Percentiles rank a stretch among this genome's conserved stretches.
Evolutionary conservation across 192 early-diverging fungal species (phyloP).

Genomic region (Podila horticola): DNA sequence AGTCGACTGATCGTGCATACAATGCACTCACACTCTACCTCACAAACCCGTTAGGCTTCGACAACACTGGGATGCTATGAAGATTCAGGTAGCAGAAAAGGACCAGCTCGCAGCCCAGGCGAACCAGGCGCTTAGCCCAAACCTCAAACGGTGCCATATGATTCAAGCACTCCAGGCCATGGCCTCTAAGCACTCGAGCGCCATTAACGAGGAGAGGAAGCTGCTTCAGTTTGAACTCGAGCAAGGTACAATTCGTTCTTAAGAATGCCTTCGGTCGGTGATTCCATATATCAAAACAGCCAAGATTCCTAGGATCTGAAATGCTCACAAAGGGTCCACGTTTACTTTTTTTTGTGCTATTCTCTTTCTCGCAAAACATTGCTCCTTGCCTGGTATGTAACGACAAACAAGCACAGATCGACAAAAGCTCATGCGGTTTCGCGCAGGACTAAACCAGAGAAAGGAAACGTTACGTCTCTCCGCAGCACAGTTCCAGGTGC

Average conservation of each 20-base stretch:
- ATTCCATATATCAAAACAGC: too few species aligned
- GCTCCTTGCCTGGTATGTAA: not conserved
- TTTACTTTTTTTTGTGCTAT: too few species aligned
- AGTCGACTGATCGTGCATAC: not conserved
- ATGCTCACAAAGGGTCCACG: too few species aligned
- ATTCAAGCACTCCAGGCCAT: slow-evolving; percentile 39
- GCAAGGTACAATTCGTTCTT: slow-evolving; percentile 24
- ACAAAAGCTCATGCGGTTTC: slow-evolving; percentile 18
- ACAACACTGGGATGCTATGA: slow-evolving; percentile 36
- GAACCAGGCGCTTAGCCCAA: slow-evolving; percentile 45
- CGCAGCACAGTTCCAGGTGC: slow-evolving; percentile 31
- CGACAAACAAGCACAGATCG: slow-evolving; percentile 27
- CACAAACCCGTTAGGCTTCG: slow-evolving; percentile 4
- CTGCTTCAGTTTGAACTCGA: slow-evolving; percentile 20
- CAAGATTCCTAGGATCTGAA: too few species aligned
- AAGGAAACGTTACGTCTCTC: slow-evolving; percentile 40
- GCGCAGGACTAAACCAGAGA: slow-evolving; percentile 30
- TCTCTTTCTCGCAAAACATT: not conserved
- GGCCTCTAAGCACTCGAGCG: slow-evolving; percentile 28
- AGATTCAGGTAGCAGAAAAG: slow-evolving; percentile 10
- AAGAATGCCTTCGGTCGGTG: not conserved
- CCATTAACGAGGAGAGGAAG: slow-evolving; percentile 24
- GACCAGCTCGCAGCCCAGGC: slow-evolving; percentile 29
- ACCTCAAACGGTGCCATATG: slow-evolving; percentile 39
- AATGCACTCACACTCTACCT: not conserved